Percentiles rank a stretch among this genome's conserved stretches.
These are phyloP conservation scores for Comarum palustre DNA, from an alignment of 306 rosid genomes.

Conservation along the genomic window DNA sequence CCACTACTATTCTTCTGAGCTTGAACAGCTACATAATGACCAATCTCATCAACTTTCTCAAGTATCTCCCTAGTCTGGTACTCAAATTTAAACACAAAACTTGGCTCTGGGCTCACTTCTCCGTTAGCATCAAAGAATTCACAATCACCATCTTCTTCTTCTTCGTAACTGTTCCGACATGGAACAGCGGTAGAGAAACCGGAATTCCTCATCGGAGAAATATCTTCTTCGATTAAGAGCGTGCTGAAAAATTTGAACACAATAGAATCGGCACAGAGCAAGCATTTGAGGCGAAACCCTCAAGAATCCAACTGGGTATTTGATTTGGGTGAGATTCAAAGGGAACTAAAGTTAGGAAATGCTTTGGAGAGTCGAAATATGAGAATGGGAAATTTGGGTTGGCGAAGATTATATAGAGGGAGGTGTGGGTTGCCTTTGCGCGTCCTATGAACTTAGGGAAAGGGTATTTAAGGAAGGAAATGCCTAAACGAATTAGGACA, in stretches of 20 bases:
- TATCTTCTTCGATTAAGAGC: constrained; percentile 20
- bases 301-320: neutral
- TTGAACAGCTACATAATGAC: constrained; percentile 15
- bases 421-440: neutral
- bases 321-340: neutral
- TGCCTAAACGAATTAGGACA: too few relatives aligned
- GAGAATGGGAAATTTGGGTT: neutral
- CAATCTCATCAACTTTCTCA: neutral
- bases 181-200: neutral
- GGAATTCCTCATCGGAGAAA: constrained; percentile 15
- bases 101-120: constrained; percentile 20
- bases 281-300: neutral
- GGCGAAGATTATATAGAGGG: neutral
- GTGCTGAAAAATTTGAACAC: constrained; percentile 41
- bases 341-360: neutral
- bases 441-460: neutral
- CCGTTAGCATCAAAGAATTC: constrained; percentile 27
- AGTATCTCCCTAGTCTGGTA: constrained; percentile 55
- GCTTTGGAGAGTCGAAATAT: neutral
- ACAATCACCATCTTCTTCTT: constrained; percentile 7
- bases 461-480: neutral
- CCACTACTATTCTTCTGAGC: constrained; percentile 33
- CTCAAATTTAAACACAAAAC: constrained; percentile 60
- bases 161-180: neutral
- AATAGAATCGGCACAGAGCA: constrained; percentile 5